These are phyloP conservation scores for Termitomyces sp. DNA, from an alignment of 768 basidiomycete species.

Conservation along the genomic window DNA sequence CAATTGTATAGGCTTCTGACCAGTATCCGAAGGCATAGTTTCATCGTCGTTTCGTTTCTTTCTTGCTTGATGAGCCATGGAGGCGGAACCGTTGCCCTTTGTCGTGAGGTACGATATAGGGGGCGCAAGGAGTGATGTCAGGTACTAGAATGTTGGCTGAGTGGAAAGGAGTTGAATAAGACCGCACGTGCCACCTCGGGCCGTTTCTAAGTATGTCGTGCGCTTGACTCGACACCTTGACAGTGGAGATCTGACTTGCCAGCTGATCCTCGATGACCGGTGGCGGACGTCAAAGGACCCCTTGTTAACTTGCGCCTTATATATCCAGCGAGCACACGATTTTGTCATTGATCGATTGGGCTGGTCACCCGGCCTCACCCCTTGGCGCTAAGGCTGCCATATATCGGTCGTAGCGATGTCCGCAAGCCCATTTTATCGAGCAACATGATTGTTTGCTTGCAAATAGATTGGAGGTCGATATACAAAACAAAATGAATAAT, in stretches of 20 bases:
- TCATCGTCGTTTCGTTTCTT: slow-evolving; percentile 74
- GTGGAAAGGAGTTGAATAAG: slow-evolving; percentile 5
- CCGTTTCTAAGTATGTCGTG: slow-evolving; percentile 8
- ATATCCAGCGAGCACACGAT: slow-evolving; percentile 5
- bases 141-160: slow-evolving; percentile 6
- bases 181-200: slow-evolving; percentile 17
- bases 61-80: slow-evolving; percentile 56
- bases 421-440: neutral
- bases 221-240: neutral
- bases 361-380: slow-evolving; percentile 11
- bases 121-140: slow-evolving; percentile 11
- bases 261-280: slow-evolving; percentile 9
- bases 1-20: slow-evolving; percentile 69
- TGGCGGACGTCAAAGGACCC: neutral
- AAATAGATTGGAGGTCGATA: neutral
- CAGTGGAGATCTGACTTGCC: neutral
- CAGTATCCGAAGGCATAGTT: slow-evolving; percentile 47
- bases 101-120: slow-evolving; percentile 28
- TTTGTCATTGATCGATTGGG: slow-evolving; percentile 12
- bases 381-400: slow-evolving; percentile 6
- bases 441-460: neutral
- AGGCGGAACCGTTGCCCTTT: slow-evolving; percentile 44
- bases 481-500: neutral
- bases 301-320: slow-evolving; percentile 8
- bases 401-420: neutral